These are phyloP conservation scores for Thelonectria discophora DNA, from an alignment of 2,329 filamentous ascomycete species.

Conservation along the genomic window DNA sequence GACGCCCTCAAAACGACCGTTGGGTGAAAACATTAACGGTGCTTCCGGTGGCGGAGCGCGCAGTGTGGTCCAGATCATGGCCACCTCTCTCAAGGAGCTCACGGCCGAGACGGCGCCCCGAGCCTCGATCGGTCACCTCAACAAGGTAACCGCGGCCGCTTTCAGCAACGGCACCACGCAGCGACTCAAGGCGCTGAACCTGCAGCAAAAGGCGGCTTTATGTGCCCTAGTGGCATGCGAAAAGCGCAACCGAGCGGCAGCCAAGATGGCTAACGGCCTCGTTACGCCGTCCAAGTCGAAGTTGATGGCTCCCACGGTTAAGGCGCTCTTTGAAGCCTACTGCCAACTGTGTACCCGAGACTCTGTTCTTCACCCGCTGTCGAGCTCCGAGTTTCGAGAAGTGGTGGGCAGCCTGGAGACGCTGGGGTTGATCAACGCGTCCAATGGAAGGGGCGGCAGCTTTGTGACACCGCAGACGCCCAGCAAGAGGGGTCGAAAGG, in stretches of 20 bases:
- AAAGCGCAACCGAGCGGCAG: slow-evolving; percentile 68
- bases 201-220: slow-evolving; percentile 95
- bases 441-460: slow-evolving; percentile 74
- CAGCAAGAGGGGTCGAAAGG: slow-evolving; percentile 71
- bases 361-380: slow-evolving; percentile 88
- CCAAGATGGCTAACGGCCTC: slow-evolving; percentile 52
- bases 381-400: slow-evolving; percentile 92
- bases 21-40: slow-evolving; percentile 83
- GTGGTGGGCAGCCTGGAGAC: slow-evolving; percentile 91
- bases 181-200: slow-evolving; percentile 84
- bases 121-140: slow-evolving; percentile 89
- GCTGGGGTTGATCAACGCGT: slow-evolving; percentile 78
- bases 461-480: slow-evolving; percentile 73
- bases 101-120: slow-evolving; percentile 84
- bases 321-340: slow-evolving; percentile 86
- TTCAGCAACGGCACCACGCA: slow-evolving; percentile 91
- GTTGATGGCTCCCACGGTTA: slow-evolving; percentile 78
- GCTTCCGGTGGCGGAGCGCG: slow-evolving; percentile 52
- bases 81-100: slow-evolving; percentile 66
- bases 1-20: slow-evolving; percentile 77
- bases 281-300: slow-evolving; percentile 69
- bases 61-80: slow-evolving; percentile 58
- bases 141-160: slow-evolving; percentile 86
- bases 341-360: slow-evolving; percentile 83
- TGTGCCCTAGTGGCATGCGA: slow-evolving; percentile 91